These are phyloP conservation scores for Dioscorea alata DNA, from an alignment of 106 monocot genomes.

Conservation along the genomic window DNA sequence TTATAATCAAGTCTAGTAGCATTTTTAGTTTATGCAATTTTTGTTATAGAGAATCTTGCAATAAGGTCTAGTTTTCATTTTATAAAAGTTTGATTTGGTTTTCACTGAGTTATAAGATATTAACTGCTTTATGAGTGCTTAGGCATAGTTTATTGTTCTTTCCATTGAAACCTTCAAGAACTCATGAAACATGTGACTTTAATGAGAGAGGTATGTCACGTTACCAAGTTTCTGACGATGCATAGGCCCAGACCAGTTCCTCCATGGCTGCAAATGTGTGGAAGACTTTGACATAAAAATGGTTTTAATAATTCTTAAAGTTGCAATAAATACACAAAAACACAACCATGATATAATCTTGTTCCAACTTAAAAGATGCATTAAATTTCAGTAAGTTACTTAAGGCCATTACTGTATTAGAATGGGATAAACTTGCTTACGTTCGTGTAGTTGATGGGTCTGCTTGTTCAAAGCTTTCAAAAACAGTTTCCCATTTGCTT, in stretches of 20 bases:
- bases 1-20: too few species aligned
- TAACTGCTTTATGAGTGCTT: too few species aligned
- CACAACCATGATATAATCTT: too few species aligned
- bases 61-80: too few species aligned
- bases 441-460: constrained; percentile 60
- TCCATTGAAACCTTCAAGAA: constrained; percentile 1
- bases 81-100: too few species aligned
- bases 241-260: constrained; percentile 62
- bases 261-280: constrained; percentile 41
- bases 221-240: constrained; percentile 57
- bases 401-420: constrained; percentile 1
- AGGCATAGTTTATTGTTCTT: neutral
- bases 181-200: neutral
- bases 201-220: constrained; percentile 6
- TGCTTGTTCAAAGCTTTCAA: constrained; percentile 68
- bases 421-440: constrained; percentile 26
- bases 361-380: too few species aligned
- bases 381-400: neutral
- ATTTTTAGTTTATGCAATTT: too few species aligned
- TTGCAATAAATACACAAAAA: too few species aligned
- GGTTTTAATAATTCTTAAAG: too few species aligned
- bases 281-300: neutral
- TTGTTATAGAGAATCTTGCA: too few species aligned
- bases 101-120: too few species aligned
- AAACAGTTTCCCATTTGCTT: constrained; percentile 60